phyloP scores from a whole-genome alignment of 2,329 filamentous ascomycete genomes.

The Aspergillus eucalypticola region DNA sequence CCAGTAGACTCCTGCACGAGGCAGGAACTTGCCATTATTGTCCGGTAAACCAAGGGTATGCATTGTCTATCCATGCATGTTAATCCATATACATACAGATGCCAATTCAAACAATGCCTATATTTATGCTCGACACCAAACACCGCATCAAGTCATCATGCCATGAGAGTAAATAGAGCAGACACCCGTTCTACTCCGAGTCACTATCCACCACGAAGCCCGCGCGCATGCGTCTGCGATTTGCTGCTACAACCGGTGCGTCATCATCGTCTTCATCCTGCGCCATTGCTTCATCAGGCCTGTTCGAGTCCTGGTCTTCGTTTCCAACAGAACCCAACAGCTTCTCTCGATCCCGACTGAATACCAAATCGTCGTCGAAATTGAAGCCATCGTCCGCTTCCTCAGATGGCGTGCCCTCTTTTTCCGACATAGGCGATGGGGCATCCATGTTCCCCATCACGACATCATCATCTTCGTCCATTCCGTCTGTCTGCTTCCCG shows the following conservation, averaged over 20 bases:
- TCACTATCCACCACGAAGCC: slow-evolving; percentile 48
- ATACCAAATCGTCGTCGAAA: slow-evolving; percentile 38
- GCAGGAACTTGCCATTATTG: no score
- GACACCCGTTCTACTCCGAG: slow-evolving; percentile 37
- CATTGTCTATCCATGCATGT: background rate
- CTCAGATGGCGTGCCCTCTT: slow-evolving; percentile 23
- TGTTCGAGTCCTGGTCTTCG: slow-evolving; percentile 1
- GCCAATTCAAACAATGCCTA: slow-evolving; percentile 8
- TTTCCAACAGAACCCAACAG: slow-evolving; percentile 12
- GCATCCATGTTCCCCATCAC: slow-evolving; percentile 30
- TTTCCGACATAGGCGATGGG: slow-evolving; percentile 20
- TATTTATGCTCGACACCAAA: slow-evolving; percentile 14
- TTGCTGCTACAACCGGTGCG: slow-evolving; percentile 26
- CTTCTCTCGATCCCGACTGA: slow-evolving; percentile 28
- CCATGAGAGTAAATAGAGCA: background rate
- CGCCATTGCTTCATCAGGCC: slow-evolving; percentile 9
- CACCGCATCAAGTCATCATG: slow-evolving; percentile 33
- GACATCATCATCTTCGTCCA: slow-evolving; percentile 34
- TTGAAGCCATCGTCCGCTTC: slow-evolving; percentile 35
- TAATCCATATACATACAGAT: background rate
- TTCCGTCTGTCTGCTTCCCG: slow-evolving; percentile 13
- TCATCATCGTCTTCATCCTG: slow-evolving; percentile 36
- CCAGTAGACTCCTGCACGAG: no score
- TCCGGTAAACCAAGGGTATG: background rate
- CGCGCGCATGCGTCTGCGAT: slow-evolving; percentile 38